Conservation (phyloP, 148 eudicot genomes). For the Drosera capensis region DNA sequence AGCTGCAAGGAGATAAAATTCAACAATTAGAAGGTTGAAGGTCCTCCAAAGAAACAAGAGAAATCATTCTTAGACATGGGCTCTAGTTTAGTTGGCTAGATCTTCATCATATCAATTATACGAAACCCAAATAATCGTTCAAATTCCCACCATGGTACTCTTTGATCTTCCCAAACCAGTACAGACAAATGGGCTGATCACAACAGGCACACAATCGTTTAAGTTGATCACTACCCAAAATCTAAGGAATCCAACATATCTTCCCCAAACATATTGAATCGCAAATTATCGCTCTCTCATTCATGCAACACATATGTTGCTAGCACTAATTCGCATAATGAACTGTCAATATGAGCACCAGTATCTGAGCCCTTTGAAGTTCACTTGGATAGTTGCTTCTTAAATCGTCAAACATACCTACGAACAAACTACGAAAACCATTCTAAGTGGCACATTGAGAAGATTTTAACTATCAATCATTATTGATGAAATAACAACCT, state of each 20-base stretch:
- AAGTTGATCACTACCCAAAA: background rate
- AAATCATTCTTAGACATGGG: background rate
- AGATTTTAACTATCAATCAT: too few relatives aligned
- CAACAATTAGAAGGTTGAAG: slow-evolving; percentile 6
- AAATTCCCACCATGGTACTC: too few relatives aligned
- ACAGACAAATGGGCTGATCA: too few relatives aligned
- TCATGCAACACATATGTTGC: background rate
- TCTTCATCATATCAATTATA: background rate
- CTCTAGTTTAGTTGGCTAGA: background rate
- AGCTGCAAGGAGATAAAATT: slow-evolving; percentile 32
- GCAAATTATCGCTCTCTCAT: background rate
- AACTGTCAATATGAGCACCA: too few relatives aligned
- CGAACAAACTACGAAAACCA: too few relatives aligned
- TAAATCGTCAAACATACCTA: too few relatives aligned
- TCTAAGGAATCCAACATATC: background rate
- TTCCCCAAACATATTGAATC: background rate
- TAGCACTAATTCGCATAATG: too few relatives aligned
- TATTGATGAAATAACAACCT: too few relatives aligned
- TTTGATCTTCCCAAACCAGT: too few relatives aligned
- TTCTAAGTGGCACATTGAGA: too few relatives aligned
- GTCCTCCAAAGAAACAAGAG: background rate
- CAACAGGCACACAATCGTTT: background rate
- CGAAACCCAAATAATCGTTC: background rate
- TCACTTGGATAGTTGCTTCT: too few relatives aligned
- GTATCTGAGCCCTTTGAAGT: too few relatives aligned